Base-by-base conservation (phyloP, 2,329 filamentous ascomycete genomes). In the Trichoderma afroharzianum region DNA sequence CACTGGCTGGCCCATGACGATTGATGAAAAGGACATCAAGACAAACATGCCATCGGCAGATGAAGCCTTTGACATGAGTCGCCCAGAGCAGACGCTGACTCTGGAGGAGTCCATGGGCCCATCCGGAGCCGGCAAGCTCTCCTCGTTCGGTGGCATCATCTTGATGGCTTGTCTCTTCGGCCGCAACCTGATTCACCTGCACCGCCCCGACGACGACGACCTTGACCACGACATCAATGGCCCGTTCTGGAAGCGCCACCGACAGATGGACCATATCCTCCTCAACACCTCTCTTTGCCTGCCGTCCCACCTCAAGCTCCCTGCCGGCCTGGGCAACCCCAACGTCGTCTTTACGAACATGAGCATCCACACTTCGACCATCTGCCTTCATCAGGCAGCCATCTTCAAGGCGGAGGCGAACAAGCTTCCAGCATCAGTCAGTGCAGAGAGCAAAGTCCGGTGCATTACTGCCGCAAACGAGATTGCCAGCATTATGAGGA, bases 351-450 rank as follows among this genome's bases (percentile, higher is more conserved):
- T 98, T 79, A 90, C 93, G 71, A 98, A 98, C 77, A 97, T 99
- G 94, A 94, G 93, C 78, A 94, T 99, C 36, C 95, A 98, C 79
- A 97, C 96, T 0, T 97, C 95, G 1, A 94, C 94, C 1, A 98
- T 99, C 68, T 98, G 95, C 80, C 85, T 99, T n/a, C 96, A 99
- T 78, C 96, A 99, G 82, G 96, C 95, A 3, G 96, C 96, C 30
- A 98, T 99, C 24, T 98, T 95, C 86, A 98, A 98, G 80, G 94
- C 95, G 0, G 95, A 98, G 77, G 96, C 94, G 82, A 92, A 97
- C 80, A 88, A 90, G 68, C 84, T 98, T 73, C 91, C 93, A 0
- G 84, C 88, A 1, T 91, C 92, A 21, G 91, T 98, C 61, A 91
- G 93, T 74, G 90, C 92, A 1, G 95, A 98, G 79, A 97, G 95